phyloP scores from a whole-genome alignment of 805 yeast species.

The Starmerella kuoi region DNA sequence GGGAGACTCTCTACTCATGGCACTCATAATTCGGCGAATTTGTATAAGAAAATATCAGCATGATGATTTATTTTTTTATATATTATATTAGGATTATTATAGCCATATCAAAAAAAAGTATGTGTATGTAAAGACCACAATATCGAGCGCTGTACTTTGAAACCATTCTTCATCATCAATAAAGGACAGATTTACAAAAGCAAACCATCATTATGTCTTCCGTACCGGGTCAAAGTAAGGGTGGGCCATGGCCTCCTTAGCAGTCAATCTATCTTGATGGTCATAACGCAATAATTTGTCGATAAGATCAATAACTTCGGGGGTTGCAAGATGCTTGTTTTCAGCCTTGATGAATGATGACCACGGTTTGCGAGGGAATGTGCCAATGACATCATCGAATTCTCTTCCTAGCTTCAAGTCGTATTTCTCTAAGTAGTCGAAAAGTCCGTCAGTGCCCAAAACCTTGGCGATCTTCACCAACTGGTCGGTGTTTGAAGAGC shows the following conservation, averaged over 20 bases:
- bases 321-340: conserved; percentile 54
- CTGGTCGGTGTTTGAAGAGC: conserved; percentile 83
- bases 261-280: conserved; percentile 79
- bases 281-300: conserved; percentile 68
- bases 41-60: too few species aligned
- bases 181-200: too few species aligned
- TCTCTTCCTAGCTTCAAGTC: conserved; percentile 59
- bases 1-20: too few species aligned
- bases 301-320: conserved; percentile 63
- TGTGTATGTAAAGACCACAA: too few species aligned
- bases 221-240: conserved; percentile 41
- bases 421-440: conserved; percentile 55
- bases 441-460: conserved; percentile 68
- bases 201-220: too few species aligned
- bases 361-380: conserved; percentile 84
- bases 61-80: too few species aligned
- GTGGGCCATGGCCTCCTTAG: conserved; percentile 77
- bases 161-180: too few species aligned
- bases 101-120: too few species aligned
- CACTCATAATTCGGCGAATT: too few species aligned
- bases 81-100: too few species aligned
- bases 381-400: conserved; percentile 58
- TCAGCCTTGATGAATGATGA: conserved; percentile 53
- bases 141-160: too few species aligned
- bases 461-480: conserved; percentile 80